phyloP scores from a whole-genome alignment of 164 flowering plant genomes.

The Liriodendron chinense region DNA sequence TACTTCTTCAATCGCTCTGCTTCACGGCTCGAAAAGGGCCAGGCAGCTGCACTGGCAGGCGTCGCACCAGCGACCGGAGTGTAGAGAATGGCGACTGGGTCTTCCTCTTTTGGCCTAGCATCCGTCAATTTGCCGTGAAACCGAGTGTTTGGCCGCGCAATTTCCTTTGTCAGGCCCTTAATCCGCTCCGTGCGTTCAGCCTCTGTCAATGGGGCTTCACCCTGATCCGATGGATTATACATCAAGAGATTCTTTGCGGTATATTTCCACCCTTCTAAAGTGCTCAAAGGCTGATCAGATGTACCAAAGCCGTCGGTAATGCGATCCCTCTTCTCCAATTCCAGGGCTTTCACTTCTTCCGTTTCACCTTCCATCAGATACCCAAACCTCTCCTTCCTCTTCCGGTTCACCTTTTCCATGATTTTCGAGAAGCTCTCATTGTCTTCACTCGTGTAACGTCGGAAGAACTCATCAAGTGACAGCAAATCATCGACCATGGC shows the following conservation, averaged over 20 bases:
- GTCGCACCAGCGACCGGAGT: conserved; percentile 72
- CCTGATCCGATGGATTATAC: conserved; percentile 77
- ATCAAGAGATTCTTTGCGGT: conserved; percentile 82
- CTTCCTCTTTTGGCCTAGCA: conserved; percentile 64
- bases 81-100: conserved; percentile 65
- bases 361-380: conserved; percentile 60
- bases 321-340: conserved; percentile 51
- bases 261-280: conserved; percentile 83
- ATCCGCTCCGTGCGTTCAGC: conserved; percentile 65
- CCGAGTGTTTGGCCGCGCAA: conserved; percentile 52
- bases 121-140: conserved; percentile 73
- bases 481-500: conserved; percentile 27
- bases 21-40: conserved; percentile 39
- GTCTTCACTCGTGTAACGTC: conserved; percentile 90
- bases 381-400: conserved; percentile 72
- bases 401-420: conserved; percentile 78
- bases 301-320: conserved; percentile 93
- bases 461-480: conserved; percentile 68
- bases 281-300: conserved; percentile 75
- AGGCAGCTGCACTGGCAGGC: conserved; percentile 36
- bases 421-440: conserved; percentile 80
- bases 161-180: conserved; percentile 74
- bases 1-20: conserved; percentile 67
- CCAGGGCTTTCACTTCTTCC: conserved; percentile 33
- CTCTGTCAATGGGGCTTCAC: conserved; percentile 73